Base-by-base conservation (phyloP, 495 filamentous ascomycete species). In the Symbiotaphrina buchneri region DNA sequence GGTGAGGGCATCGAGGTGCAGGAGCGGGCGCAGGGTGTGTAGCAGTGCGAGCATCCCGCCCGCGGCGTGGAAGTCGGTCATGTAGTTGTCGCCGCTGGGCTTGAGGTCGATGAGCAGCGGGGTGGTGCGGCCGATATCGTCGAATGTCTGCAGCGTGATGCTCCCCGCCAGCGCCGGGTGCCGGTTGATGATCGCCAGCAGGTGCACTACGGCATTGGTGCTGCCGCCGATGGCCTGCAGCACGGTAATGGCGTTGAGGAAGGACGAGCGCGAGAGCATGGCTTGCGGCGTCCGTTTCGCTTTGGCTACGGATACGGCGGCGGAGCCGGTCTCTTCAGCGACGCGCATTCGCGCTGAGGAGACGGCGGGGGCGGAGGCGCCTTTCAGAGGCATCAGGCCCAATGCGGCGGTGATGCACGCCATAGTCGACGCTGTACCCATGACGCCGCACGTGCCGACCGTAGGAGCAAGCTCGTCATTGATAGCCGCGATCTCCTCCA, bases 181-280 rank as follows among this genome's bases (percentile, higher is more conserved):
- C 11, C 68, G 53, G 44, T 68, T 68, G 14, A 53, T 48, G 34
- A 74, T 73, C 13, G 71, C 71, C 45, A 77, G 47, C 6, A 77
- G 46, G 39, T 77, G 71, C 0, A 75, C 63, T 4, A 77, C 55
- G 3, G 66, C 69, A 48, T 75, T 77, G 1, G 71, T 75, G 0
- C 67, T 72, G 11, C 71, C 71, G 14, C 71, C 71, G 25, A 75
- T 71, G 13, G 71, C 71, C 36, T 75, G 71, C 2, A 77, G 55
- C 0, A 75, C 71, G 2, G 54, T 70, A 39, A 73, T 69, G 27
- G 71, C 71, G 41, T 77, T 77, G 27, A 64, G 41, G 39, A 77
- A 74, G 0, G 69, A 74, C 23, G 67, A 60, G 7, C 55, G 53
- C 0, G 61, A 54, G n/a, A 77, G 47, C 0, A 75, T 41, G 0